Conservation (phyloP, 805 yeast genomes). For the Sugiyamaella valdiviana region DNA sequence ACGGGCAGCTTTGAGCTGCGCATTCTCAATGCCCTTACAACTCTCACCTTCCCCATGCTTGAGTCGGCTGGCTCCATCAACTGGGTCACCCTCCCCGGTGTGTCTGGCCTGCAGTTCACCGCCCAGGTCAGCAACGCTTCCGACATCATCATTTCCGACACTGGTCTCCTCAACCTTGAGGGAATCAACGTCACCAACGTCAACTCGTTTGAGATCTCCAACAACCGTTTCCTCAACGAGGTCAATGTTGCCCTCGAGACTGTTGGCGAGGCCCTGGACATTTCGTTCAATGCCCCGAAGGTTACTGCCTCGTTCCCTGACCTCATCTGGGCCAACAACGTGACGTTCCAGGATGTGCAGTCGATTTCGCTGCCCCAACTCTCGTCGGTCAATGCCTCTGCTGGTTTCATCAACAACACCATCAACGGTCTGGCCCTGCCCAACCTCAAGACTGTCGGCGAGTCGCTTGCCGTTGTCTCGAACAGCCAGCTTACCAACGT, state of each 20-base stretch:
- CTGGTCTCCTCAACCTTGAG: slow-evolving; percentile 34
- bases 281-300: slow-evolving; percentile 78
- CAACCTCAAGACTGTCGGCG: slow-evolving; percentile 61
- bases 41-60: slow-evolving; percentile 70
- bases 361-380: slow-evolving; percentile 66
- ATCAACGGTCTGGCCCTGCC: slow-evolving; percentile 37
- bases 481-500: slow-evolving; percentile 67
- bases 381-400: slow-evolving; percentile 68
- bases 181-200: slow-evolving; percentile 36
- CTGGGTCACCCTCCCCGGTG: slow-evolving; percentile 83
- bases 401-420: slow-evolving; percentile 72
- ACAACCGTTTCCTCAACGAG: slow-evolving; percentile 68
- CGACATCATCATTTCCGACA: slow-evolving; percentile 46
- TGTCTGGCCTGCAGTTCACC: slow-evolving; percentile 60
- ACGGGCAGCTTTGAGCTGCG: slow-evolving; percentile 61
- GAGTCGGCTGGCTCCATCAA: slow-evolving; percentile 74
- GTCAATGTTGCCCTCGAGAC: slow-evolving; percentile 63
- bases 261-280: slow-evolving; percentile 67
- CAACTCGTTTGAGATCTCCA: slow-evolving; percentile 61
- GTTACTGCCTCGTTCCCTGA: slow-evolving; percentile 50
- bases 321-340: slow-evolving; percentile 80
- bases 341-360: slow-evolving; percentile 75
- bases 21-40: slow-evolving; percentile 57
- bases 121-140: slow-evolving; percentile 68
- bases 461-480: slow-evolving; percentile 66